Evolutionary conservation across 2,329 filamentous ascomycete species (phyloP).

Genomic region (Ceratocystis albifundus): DNA sequence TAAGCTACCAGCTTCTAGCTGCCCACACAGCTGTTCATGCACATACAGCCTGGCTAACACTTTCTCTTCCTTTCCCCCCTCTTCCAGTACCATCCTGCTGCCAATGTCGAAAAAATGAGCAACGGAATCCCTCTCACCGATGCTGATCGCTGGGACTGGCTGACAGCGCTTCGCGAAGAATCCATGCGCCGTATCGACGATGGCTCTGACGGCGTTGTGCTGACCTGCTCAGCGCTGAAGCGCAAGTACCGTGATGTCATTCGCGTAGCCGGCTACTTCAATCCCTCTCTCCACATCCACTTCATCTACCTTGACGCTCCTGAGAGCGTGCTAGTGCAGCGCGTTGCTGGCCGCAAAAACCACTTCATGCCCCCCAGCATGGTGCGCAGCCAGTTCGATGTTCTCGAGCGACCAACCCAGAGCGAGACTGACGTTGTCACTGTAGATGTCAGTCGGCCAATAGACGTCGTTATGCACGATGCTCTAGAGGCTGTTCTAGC

Average conservation of each 20-base stretch:
- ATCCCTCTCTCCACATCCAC: slow-evolving; percentile 64
- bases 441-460: slow-evolving; percentile 52
- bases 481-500: slow-evolving; percentile 47
- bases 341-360: slow-evolving; percentile 61
- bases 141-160: slow-evolving; percentile 95
- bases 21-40: background rate
- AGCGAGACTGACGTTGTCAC: slow-evolving; percentile 62
- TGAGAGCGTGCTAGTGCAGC: slow-evolving; percentile 61
- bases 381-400: slow-evolving; percentile 84
- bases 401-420: slow-evolving; percentile 65
- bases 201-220: slow-evolving; percentile 64
- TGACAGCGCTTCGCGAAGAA: slow-evolving; percentile 63
- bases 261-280: slow-evolving; percentile 65
- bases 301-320: slow-evolving; percentile 82
- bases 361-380: slow-evolving; percentile 96
- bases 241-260: slow-evolving; percentile 93
- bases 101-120: slow-evolving; percentile 87
- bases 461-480: slow-evolving; percentile 49
- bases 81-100: slow-evolving; percentile 55
- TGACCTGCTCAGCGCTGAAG: slow-evolving; percentile 93
- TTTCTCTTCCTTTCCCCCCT: slow-evolving; percentile 19
- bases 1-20: slow-evolving; percentile 33
- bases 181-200: slow-evolving; percentile 44
- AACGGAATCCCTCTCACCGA: slow-evolving; percentile 75
- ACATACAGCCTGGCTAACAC: slow-evolving; percentile 26